Evolutionary conservation across 1,284 basidiomycete genomes (phyloP), one percentile per base, ranked within the genome.

Genomic region (Fomitopsis schrenkii): DNA sequence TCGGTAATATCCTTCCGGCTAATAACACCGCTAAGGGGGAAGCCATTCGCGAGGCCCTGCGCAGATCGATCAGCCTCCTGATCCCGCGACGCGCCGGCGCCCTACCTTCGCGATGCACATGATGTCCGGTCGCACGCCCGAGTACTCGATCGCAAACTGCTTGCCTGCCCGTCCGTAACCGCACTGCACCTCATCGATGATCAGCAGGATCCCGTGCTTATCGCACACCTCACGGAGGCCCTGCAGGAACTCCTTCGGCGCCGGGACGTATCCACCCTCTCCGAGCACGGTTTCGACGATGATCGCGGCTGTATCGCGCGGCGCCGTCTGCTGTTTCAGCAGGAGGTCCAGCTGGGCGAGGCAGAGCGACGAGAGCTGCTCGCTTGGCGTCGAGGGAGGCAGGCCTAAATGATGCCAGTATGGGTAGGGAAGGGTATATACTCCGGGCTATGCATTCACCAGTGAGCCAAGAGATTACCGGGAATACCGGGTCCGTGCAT

Each of bases 251-350:
- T 86, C 83, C 1, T 86, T 70, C 0, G 95, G 94, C 0, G 95
- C 93, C 28, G 94, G 90, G 17, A 98, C 91, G 76, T 98, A 98
- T 3, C 96, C 96, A 54, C 93, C 95, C 76, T 98, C 95, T 41
- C 95, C 95, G 35, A 98, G 81, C 10, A 98, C 90, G 57, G 96
- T 92, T 79, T 98, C 96, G 59, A 98, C 77, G 65, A 98, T 77
- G 72, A 98, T 91, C 26, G 94, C 95, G 4, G 96, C 95, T 0
- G 95, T 97, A 72, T 97, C 95, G 12, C 77, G 76, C 0, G 95
- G 93, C 0, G 90, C 82, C 8, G 88, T 90, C 75, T 97, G 94
- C 74, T 97, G 95, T 58, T 85, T 79, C 54, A 98, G 81, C 10
- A 97, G 74, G 14, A 98, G 81, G 59, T 94, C 86, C 30, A 98